A percentile compares a stretch with the other conserved stretches of the same genome.
Conservation (phyloP, 2,329 filamentous ascomycete genomes). For the Aureobasidium melanogenum region DNA sequence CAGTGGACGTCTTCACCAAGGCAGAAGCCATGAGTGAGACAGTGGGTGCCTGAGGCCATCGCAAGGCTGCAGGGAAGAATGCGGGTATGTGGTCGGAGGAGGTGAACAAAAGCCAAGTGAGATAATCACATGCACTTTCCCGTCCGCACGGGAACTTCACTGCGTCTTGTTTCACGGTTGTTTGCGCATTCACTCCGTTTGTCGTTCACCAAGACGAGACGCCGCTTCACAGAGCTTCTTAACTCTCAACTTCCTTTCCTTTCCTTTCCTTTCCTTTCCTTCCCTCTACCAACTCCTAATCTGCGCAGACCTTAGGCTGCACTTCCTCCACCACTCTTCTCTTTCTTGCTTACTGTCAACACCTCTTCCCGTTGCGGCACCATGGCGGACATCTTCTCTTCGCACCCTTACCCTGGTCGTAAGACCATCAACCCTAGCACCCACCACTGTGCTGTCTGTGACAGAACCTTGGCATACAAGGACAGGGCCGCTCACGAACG, state of each 20-base stretch:
- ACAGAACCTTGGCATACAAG: not conserved
- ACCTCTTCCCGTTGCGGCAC: not conserved
- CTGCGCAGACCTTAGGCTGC: not conserved
- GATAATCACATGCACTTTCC: not conserved
- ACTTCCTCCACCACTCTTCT: not conserved
- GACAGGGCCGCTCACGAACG: slow-evolving; percentile 10
- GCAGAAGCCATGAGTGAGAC: not conserved
- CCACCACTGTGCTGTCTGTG: not conserved
- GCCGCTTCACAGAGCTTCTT: not conserved
- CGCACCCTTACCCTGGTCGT: slow-evolving; percentile 2
- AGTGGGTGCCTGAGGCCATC: not conserved
- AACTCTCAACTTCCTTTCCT: not conserved
- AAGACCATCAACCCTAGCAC: not conserved
- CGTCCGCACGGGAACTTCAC: not conserved
- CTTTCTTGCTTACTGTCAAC: not conserved
- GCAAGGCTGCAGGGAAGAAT: not conserved
- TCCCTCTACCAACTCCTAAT: not conserved
- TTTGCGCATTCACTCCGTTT: not conserved
- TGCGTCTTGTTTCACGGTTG: not conserved
- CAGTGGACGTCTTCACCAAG: not conserved
- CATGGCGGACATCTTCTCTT: slow-evolving; percentile 6
- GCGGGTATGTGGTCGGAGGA: not conserved
- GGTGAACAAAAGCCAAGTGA: not conserved
- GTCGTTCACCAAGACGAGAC: not conserved
- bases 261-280: too few species aligned